Base-by-base conservation (phyloP, 192 early-diverging fungal genomes). In the Coemansia sp. region DNA sequence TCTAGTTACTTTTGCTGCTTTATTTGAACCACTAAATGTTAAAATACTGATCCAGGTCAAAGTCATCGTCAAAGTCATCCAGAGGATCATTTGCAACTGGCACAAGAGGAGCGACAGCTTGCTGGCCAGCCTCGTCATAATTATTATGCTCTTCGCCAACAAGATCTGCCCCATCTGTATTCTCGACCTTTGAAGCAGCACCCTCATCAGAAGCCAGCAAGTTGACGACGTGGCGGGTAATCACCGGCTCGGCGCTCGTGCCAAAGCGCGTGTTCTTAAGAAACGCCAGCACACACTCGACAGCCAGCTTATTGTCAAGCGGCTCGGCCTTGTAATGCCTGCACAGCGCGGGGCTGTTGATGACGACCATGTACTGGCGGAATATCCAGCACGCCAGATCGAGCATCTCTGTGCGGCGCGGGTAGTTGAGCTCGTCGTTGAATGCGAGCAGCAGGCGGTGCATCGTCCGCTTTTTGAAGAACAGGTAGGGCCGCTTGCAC, bases 381-480 rank as follows among this genome's bases (percentile, higher is more conserved):
- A 77, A 71, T 24, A 77, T 77, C 74, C 74, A 77, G 7, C 65
- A 55, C 0, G 55, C 64, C 16, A 77, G 35, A 30, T 77, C 74
- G 19, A 71, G 58, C 49, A 67, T 58, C 52, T 77, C 69, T 0
- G 46, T 31, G 22, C 57, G 74, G 9, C 49, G 53, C 25, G 68
- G 64, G 24, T 60, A 64, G 4, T 44, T 46, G 42, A 62, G 54
- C 48, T 56, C 53, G 44, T 67, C 64, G 57, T 77, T 65, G 23
- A 77, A 77, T 22, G 71, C 44, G 16, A 64, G 38, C 22, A 77
- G 47, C 38, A 76, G 48, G 12, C 73, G 62, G 24, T 54, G 45
- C 58, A 76, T 61, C 2, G 64, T 54, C 25, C 25, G 33, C 40
- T 25, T 56, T 25, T 67, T 77, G 40, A 77, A 77, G 35, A 77